Evolutionary conservation across 139 green algal genomes (phyloP), one percentile per base, ranked within the genome.

Genomic region (Trebouxia sp.): DNA sequence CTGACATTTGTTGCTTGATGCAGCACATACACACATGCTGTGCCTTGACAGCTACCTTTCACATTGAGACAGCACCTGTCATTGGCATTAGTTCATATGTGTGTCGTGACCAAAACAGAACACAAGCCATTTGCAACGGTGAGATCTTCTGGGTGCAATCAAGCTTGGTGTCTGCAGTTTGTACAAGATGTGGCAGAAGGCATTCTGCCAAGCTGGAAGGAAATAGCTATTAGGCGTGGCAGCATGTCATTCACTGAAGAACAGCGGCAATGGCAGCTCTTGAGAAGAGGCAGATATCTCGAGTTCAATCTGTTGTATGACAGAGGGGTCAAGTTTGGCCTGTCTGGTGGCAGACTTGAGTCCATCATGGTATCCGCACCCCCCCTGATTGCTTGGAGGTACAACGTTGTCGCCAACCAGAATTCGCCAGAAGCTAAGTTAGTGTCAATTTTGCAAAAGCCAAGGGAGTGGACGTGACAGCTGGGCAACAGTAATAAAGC

Each of bases 251-350:
- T 93, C 78, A 90, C 76, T 10, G 88, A 97, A 41, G 67, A 75
- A n/a, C 78, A 98, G 83, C 82, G 92, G 24, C 56, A 95, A 11
- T 99, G 97, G 97, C 97, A 99, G 83, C 83, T 96, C 65, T 76
- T 96, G 65, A 85, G 96, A 26, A 75, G 93, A 1, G 92, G 92
- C 6, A 85, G 94, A 0, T 99, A 99, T 83, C 81, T 99, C 1
- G 96, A 99, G 86, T 99, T 99, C 91, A 99, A 99, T 88, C 84
- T 99, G 74, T 84, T 99, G 81, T 97, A 98, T 84, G 97, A 99
- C 82, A 87, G 97, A 24, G 62, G 69, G 28, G 62, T 85, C 4
- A 47, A 50, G 8, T 91, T 92, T 48, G 83, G 86, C 28, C 87
- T 97, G 14, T 93, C 95, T 47, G 93, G 93, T 24, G 94, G 91